These are phyloP conservation scores for Heterobasidion irregulare DNA, from an alignment of 1,284 basidiomycete genomes.

Conservation along the genomic window DNA sequence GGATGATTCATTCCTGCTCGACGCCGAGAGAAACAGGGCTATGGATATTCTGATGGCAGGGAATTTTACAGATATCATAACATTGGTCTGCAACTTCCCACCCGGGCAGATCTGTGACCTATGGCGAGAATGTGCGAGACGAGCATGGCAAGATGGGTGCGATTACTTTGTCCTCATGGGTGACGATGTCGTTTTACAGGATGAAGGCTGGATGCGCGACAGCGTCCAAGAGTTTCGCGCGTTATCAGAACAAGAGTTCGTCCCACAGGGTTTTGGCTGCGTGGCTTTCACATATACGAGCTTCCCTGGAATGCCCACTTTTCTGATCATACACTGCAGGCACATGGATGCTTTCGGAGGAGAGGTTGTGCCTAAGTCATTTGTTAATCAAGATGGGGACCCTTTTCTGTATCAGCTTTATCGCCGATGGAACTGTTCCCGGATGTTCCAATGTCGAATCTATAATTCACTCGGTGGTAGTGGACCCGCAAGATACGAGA, in stretches of 20 bases:
- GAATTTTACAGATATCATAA: conserved; percentile 27
- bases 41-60: conserved; percentile 26
- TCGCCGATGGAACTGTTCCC: conserved; percentile 42
- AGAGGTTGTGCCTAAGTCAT: conserved; percentile 39
- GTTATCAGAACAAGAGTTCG: conserved; percentile 20
- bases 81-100: conserved; percentile 26
- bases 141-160: conserved; percentile 38
- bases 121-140: conserved; percentile 41
- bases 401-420: conserved; percentile 54
- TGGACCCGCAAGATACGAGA: conserved; percentile 35
- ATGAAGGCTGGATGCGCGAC: conserved; percentile 43
- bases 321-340: conserved; percentile 43
- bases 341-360: conserved; percentile 51
- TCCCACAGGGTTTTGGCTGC: conserved; percentile 44
- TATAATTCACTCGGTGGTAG: conserved; percentile 40
- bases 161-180: conserved; percentile 50
- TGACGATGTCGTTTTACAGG: conserved; percentile 41
- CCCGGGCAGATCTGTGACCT: conserved; percentile 42
- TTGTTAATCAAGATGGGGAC: conserved; percentile 53
- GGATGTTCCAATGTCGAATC: conserved; percentile 34
- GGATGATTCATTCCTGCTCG: conserved; percentile 34
- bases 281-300: conserved; percentile 46
- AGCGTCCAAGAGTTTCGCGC: conserved; percentile 29
- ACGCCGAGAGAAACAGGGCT: conserved; percentile 23
- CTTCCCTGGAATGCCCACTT: conserved; percentile 56